Evolutionary conservation across 345 rosid genomes (phyloP), one percentile per base, ranked within the genome.

Genomic region (Noccaea bulbosa): DNA sequence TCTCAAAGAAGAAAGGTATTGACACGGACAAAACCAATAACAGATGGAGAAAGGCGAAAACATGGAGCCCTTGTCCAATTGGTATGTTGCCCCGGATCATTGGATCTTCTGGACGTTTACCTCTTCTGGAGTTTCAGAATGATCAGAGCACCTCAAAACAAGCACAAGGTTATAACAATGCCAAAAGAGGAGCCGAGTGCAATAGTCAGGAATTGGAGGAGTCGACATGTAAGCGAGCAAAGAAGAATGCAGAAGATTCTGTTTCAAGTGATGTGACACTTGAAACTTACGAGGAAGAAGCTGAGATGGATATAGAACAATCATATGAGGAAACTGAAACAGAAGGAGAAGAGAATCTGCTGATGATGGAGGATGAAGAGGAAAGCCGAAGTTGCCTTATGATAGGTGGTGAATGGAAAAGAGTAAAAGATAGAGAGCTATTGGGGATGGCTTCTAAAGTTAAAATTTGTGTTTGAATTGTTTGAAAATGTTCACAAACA

Each of bases 41-140:
- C 49, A 77, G 55, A 58, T 90, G 96, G 97, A 76, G 57, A 30
- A 80, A 83, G 59, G 86, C 80, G 11, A 81, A 86, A 68, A 80
- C 88, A 0, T 91, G 97, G 96, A 91, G 79, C 65, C 83, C 94
- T 7, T 93, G 97, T 73, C 95, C 97, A 2, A 85, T 89, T 49
- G 95, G 98, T 40, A 88, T 78, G 85, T 55, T 91, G 85, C 96
- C 97, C 17, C 72, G 68, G 27, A 80, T 76, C 59, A 77, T 82
- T 12, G 89, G 90, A 5, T 85, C 83, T 66, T 87, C 92, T 6
- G 88, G 91, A 34, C 66, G 70, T 52, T 83, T 91, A 54, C 92
- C 99, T 52, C 70, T 67, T 64, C 93, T 93, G 22, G 87, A 78
- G 72, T 32, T 46, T 35, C 71, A 62, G 38, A 65, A 59, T 16